phyloP scores from a whole-genome alignment of 192 early-diverging fungal genomes.

The Backusella luteola region DNA sequence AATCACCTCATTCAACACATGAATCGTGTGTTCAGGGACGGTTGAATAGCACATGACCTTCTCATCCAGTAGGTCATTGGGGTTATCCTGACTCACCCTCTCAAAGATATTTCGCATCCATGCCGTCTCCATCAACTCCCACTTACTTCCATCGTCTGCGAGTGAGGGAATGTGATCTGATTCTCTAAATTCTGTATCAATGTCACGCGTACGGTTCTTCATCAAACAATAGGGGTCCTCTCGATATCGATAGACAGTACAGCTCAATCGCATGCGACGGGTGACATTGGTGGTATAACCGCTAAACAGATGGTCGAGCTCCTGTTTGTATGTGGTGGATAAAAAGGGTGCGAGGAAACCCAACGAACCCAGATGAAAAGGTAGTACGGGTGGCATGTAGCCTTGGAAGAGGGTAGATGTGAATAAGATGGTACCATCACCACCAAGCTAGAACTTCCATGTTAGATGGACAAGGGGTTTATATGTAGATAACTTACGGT shows the following conservation, averaged over 20 bases:
- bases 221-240: conserved; percentile 18
- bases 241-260: conserved; percentile 76
- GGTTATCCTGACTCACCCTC: conserved; percentile 11
- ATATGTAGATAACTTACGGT: conserved; percentile 51
- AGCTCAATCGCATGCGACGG: conserved; percentile 85
- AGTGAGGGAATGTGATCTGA: not conserved
- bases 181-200: not conserved
- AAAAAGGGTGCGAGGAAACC: conserved; percentile 95
- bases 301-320: conserved; percentile 35
- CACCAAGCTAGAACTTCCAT: conserved; percentile 62
- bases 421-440: conserved; percentile 94
- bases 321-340: conserved; percentile 55
- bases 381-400: conserved; percentile 87
- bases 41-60: conserved; percentile 48
- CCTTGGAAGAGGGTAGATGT: conserved; percentile 89
- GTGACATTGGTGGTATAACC: conserved; percentile 74
- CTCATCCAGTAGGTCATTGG: conserved; percentile 26
- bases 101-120: conserved; percentile 25
- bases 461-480: not conserved
- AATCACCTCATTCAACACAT: conserved; percentile 92
- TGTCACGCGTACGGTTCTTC: not conserved
- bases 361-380: conserved; percentile 91
- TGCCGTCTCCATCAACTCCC: conserved; percentile 42
- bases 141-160: conserved; percentile 10
- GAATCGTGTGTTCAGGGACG: conserved; percentile 68